Conservation (phyloP, 2,329 filamentous ascomycete genomes). For the Sporothrix dimorphospora region DNA sequence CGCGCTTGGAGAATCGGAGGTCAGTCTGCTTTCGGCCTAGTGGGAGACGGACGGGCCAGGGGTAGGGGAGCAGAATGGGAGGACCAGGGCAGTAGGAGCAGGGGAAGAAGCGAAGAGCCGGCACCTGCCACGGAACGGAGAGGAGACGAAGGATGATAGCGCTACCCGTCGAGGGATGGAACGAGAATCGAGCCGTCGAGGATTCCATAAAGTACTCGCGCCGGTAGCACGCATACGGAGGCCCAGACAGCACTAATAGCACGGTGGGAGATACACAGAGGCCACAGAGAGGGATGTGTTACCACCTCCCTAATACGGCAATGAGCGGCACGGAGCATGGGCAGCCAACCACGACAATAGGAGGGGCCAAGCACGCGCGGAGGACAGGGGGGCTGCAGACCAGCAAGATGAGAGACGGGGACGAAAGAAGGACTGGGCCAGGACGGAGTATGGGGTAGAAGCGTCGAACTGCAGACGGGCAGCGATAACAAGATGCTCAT, state of each 20-base stretch:
- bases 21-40: constrained; percentile 15
- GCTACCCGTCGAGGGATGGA: not conserved
- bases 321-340: constrained; percentile 17
- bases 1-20: constrained; percentile 16
- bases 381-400: not conserved
- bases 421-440: not conserved
- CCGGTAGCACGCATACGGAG: not conserved
- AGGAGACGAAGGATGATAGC: not conserved
- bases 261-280: not conserved
- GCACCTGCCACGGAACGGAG: not conserved
- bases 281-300: not conserved
- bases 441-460: constrained; percentile 10
- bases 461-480: not conserved
- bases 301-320: constrained; percentile 31
- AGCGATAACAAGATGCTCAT: not conserved
- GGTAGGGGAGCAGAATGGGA: not conserved
- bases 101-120: not conserved
- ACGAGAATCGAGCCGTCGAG: not conserved
- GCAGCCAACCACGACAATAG: not conserved
- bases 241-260: not conserved
- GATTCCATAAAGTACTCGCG: not conserved
- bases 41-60: not conserved
- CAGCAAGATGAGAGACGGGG: constrained; percentile 5
- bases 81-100: constrained; percentile 3
- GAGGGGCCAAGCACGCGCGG: constrained; percentile 5